Base-by-base conservation (phyloP, 495 filamentous ascomycete genomes). In the Aspergillus baeticus region DNA sequence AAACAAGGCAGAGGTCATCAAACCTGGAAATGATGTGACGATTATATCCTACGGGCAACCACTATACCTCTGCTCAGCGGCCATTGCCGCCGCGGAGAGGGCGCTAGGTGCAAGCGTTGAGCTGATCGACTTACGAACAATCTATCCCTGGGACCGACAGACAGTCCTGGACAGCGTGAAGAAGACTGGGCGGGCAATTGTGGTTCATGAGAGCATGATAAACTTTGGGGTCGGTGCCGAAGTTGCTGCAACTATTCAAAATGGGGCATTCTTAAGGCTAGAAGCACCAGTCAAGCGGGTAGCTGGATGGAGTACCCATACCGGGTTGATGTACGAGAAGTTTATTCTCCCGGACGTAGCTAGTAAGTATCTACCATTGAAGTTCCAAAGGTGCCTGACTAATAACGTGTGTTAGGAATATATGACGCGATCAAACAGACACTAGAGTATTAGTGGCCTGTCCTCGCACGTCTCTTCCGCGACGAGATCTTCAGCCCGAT, bases 141-240 rank as follows among this genome's bases (percentile, higher is more conserved):
- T 98, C 34, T 96, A 96, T 68, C 94, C 94, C 0, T 98, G 94
- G 94, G 94, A 98, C 71, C 86, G 91, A 63, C 78, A 88, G 63
- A 88, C 87, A 1, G 82, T 98, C 2, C 69, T 95, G 43, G 77
- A 87, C 33, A 96, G 92, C 60, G 94, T 97, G 6, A 78, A 78
- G 61, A 97, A 94, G 74, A 98, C 94, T 8, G 92, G 94, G 1
- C 73, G 92, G 48, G 93, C 91, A 31, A 80, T 98, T 29, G 87
- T 98, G 1, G 94, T 98, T 8, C 94, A 98, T 69, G 94, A 98
- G 71, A 87, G 90, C 52, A 96, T 96, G 90, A 77, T 95, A 50
- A 98, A 96, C 69, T 92, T 90, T 13, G 95, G 94, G 11, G 82
- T 98, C 20, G 94, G 95, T 10, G 92, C 96, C 15, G 92, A 98